Percentiles rank a stretch among this genome's conserved stretches.
phyloP scores from a whole-genome alignment of 2,329 filamentous ascomycete species.

The Shiraia sp. region DNA sequence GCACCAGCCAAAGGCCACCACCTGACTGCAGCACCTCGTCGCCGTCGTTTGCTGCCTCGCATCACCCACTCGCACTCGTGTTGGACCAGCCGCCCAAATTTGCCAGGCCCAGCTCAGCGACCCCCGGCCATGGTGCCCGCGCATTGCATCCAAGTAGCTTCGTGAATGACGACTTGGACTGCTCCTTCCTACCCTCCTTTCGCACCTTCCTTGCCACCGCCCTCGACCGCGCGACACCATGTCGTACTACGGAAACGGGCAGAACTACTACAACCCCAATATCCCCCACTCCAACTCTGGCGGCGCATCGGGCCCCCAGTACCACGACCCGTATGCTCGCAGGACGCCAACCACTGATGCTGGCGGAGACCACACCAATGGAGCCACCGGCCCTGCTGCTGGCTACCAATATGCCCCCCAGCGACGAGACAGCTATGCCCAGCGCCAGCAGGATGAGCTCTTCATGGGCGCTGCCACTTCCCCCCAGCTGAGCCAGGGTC shows the following conservation, averaged over 20 bases:
- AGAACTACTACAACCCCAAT: slow-evolving; percentile 54
- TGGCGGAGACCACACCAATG: slow-evolving; percentile 68
- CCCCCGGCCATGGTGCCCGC: slow-evolving; percentile 38
- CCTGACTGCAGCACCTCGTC: background rate
- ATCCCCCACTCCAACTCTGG: slow-evolving; percentile 47
- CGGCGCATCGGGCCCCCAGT: slow-evolving; percentile 36
- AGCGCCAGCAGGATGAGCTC: slow-evolving; percentile 60
- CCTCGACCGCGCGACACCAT: slow-evolving; percentile 43
- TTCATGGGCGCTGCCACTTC: slow-evolving; percentile 56
- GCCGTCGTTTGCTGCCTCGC: background rate
- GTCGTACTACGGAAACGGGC: slow-evolving; percentile 61
- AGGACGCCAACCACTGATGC: slow-evolving; percentile 74
- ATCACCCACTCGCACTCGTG: slow-evolving; percentile 1
- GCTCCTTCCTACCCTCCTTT: slow-evolving; percentile 11
- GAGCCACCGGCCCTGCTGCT: slow-evolving; percentile 16
- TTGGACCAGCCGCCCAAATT: slow-evolving; percentile 10
- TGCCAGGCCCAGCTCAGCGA: slow-evolving; percentile 24
- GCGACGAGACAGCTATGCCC: slow-evolving; percentile 40
- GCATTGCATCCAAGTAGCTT: slow-evolving; percentile 32
- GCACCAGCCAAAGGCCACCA: slow-evolving; percentile 4
- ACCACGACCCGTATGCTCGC: slow-evolving; percentile 46
- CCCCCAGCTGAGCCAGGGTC: slow-evolving; percentile 31
- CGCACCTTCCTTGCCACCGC: slow-evolving; percentile 15
- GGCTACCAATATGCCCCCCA: slow-evolving; percentile 44
- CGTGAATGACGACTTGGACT: slow-evolving; percentile 40